Evolutionary conservation across 345 rosid genomes (phyloP).

Genomic region (Eucalyptus grandis): DNA sequence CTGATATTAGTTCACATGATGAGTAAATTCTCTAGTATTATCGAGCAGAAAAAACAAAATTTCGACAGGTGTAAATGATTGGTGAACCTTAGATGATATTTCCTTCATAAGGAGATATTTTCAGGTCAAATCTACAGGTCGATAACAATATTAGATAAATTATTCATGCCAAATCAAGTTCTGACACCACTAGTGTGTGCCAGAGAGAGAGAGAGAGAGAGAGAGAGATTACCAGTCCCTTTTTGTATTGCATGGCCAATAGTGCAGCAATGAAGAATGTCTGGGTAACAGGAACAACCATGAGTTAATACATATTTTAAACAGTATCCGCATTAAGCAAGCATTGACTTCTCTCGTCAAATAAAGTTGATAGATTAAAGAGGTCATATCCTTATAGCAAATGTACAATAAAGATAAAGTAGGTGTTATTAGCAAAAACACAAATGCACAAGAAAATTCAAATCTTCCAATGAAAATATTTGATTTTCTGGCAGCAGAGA

Average conservation of each 20-base stretch:
- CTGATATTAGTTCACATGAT: not conserved
- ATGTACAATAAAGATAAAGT: not conserved
- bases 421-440: not conserved
- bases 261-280: constrained; percentile 97
- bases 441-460: not conserved
- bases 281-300: constrained; percentile 21
- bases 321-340: not conserved
- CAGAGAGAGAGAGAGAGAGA: not conserved
- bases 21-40: not conserved
- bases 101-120: not conserved
- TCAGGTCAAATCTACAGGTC: not conserved
- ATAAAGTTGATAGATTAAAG: not conserved
- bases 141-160: not conserved
- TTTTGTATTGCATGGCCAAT: constrained; percentile 96
- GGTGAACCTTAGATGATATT: not conserved
- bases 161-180: not conserved
- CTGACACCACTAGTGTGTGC: not conserved
- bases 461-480: not conserved
- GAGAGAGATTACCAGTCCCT: constrained; percentile 63
- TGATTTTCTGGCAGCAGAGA: not conserved
- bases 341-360: not conserved
- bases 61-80: not conserved
- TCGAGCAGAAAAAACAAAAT: not conserved
- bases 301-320: not conserved
- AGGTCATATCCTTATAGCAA: not conserved